These are phyloP conservation scores for Acer negundo DNA, from an alignment of 345 rosid species.

Conservation along the genomic window DNA sequence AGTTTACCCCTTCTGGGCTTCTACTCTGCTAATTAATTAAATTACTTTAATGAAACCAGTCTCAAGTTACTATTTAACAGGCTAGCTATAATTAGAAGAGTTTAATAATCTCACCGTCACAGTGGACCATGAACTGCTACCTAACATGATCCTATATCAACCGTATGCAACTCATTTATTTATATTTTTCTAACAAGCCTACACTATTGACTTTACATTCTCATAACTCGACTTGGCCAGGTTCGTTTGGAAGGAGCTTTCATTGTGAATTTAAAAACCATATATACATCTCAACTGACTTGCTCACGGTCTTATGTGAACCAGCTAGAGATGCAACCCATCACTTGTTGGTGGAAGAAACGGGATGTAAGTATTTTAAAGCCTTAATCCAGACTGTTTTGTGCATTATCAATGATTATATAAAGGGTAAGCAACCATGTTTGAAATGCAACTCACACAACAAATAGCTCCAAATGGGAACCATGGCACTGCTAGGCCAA, in stretches of 20 bases:
- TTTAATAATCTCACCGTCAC: no score
- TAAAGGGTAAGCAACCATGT: slow-evolving; percentile 14
- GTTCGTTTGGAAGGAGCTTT: slow-evolving; percentile 2
- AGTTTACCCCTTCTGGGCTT: no score
- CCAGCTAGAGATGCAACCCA: no score
- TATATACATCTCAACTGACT: slow-evolving; percentile 1
- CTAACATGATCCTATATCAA: no score
- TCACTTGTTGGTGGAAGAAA: not conserved
- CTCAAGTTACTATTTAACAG: no score
- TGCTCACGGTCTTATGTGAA: not conserved
- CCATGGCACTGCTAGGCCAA: slow-evolving; percentile 17
- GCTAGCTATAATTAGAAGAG: no score
- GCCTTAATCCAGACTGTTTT: slow-evolving; percentile 29
- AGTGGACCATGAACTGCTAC: no score
- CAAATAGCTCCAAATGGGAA: slow-evolving; percentile 27
- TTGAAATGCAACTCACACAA: slow-evolving; percentile 6
- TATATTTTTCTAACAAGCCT: not conserved
- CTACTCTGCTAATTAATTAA: no score
- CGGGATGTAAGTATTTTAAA: slow-evolving; percentile 2
- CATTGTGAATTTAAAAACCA: not conserved
- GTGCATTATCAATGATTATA: slow-evolving; percentile 23
- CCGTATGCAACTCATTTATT: not conserved
- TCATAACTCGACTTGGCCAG: no score
- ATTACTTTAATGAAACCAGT: no score
- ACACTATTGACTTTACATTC: not conserved